Conservation (phyloP, 768 basidiomycete genomes). For the Leccinum aurantiacum region DNA sequence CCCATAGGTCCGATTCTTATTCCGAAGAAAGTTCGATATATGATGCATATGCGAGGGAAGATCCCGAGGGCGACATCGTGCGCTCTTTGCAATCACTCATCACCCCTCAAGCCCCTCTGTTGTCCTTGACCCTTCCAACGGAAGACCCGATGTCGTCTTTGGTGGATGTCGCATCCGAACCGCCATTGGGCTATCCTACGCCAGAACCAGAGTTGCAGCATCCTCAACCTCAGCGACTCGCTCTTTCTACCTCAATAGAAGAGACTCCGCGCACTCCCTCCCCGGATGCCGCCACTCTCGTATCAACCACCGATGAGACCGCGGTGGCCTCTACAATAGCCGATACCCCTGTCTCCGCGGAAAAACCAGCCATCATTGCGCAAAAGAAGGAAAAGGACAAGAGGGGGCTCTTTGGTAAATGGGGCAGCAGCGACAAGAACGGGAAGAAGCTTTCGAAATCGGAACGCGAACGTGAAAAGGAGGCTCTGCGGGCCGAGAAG, state of each 20-base stretch:
- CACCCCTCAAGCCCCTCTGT: constrained; percentile 18
- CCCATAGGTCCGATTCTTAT: constrained; percentile 65
- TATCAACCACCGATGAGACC: constrained; percentile 28
- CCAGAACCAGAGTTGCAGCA: constrained; percentile 54
- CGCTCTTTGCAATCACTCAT: constrained; percentile 23
- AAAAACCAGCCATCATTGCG: constrained; percentile 27
- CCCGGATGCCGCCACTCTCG: constrained; percentile 40
- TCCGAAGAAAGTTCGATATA: constrained; percentile 82
- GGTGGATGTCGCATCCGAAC: constrained; percentile 17
- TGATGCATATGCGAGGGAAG: constrained; percentile 72
- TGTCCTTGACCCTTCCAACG: constrained; percentile 26
- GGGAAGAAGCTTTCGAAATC: constrained; percentile 53
- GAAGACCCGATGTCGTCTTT: constrained; percentile 13
- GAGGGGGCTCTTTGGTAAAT: constrained; percentile 65
- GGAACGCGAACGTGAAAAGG: constrained; percentile 48
- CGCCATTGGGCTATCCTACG: constrained; percentile 35
- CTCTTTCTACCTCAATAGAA: constrained; percentile 31
- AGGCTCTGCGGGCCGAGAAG: constrained; percentile 47
- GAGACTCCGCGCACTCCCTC: constrained; percentile 60
- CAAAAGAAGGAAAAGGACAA: constrained; percentile 73
- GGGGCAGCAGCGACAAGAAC: constrained; percentile 57
- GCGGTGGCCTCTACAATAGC: constrained; percentile 26
- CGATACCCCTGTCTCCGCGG: constrained; percentile 18
- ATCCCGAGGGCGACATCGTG: constrained; percentile 44
- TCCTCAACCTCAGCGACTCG: constrained; percentile 60